phyloP scores from a whole-genome alignment of 371 early-diverging fungal species.

The Encephalitozoon intestinalis region DNA sequence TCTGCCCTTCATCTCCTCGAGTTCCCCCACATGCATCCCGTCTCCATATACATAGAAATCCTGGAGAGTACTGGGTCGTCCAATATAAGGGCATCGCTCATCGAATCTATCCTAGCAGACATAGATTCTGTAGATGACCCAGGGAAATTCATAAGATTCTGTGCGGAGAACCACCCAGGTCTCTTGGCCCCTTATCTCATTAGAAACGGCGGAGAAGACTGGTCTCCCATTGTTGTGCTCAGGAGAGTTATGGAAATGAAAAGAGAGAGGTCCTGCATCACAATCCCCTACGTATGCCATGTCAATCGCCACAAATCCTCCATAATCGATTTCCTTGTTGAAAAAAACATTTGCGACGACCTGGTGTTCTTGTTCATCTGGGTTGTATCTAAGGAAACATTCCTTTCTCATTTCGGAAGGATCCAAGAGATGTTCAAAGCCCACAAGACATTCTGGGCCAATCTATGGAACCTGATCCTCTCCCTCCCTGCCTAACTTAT shows the following conservation, averaged over 20 bases:
- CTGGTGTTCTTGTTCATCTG: constrained; percentile 8
- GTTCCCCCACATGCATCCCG: not conserved
- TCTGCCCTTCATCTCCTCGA: not conserved
- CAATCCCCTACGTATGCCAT: not conserved
- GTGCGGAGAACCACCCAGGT: not conserved
- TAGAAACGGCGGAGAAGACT: not conserved
- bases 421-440: constrained; percentile 3
- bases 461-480: not conserved
- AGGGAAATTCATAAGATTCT: constrained; percentile 1
- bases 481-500: not conserved
- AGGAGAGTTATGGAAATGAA: not conserved
- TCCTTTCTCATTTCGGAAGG: not conserved
- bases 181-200: not conserved
- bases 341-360: constrained; percentile 7
- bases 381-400: not conserved
- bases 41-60: not conserved
- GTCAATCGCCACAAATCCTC: not conserved
- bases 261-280: not conserved
- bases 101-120: not conserved
- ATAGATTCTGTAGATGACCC: constrained; percentile 6
- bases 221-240: not conserved
- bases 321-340: not conserved
- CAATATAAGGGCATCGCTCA: not conserved
- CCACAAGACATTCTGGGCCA: not conserved
- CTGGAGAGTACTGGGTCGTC: not conserved